Base-by-base conservation (phyloP, 176 grass and related monocot genomes). In the Paspalum notatum region DNA sequence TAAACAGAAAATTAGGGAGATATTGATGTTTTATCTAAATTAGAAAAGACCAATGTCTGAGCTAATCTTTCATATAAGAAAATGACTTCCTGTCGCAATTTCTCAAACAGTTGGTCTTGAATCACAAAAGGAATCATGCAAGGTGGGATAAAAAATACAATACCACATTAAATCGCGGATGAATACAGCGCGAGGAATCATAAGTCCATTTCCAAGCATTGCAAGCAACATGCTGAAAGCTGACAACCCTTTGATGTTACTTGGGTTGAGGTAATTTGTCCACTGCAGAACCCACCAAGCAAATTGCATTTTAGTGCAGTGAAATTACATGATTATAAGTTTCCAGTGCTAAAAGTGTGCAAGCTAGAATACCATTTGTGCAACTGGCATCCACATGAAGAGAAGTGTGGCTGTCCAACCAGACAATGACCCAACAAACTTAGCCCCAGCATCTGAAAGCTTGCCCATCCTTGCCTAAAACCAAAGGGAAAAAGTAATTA, bases 91-190 rank as follows among this genome's bases (percentile, higher is more conserved):
- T 55, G 18, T 46, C 52, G 40, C 44, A 71, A 18, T 77, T 53
- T 78, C 6, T 53, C 32, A n/a, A 53, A 68, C 11, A 86, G 17
- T 12, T 78, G 13, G 52, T 8, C 49, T 84, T 45, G 6, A 81
- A 32, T 79, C 66, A 79, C n/a, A 72, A 56, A 73, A 81, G 38
- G n/a, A 3, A 37, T 59, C 7, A 62, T 37, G 18, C 22, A 85
- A 74, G 22, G 74, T 40, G 51, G 44, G 44, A 60, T 37, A 88
- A 66, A 82, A 84, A n/a, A 75, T 65, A 80, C 10, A 76, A 77
- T 99, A 99, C 96, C 96, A 99, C 96, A 95, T 99, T 15, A 99
- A 69, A 63, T 99, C 92, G 62, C 92, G 91, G 84, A 99, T 99
- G 89, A 99, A 99, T 81, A 99, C 88, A 84, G 92, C 92, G 63